phyloP scores from a whole-genome alignment of 192 early-diverging fungal genomes.

The Rhizophagus prolifer region DNA sequence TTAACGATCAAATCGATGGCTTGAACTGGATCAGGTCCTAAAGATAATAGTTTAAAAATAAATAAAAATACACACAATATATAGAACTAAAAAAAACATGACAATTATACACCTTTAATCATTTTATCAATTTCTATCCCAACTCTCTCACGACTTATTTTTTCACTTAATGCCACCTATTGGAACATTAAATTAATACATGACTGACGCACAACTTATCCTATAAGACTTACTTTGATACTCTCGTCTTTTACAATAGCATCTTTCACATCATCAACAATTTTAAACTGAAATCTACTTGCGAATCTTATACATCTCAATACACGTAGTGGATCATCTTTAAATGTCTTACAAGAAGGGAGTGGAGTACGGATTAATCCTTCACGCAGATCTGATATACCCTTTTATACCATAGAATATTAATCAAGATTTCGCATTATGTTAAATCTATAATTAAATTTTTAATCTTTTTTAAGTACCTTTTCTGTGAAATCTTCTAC shows the following conservation, averaged over 20 bases:
- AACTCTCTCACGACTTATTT: slow-evolving; percentile 91
- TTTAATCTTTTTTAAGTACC: slow-evolving; percentile 24
- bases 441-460: slow-evolving; percentile 11
- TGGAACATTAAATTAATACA: background rate
- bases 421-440: background rate
- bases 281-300: slow-evolving; percentile 77
- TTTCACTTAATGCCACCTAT: slow-evolving; percentile 63
- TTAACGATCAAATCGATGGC: slow-evolving; percentile 41
- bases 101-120: slow-evolving; percentile 53
- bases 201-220: background rate
- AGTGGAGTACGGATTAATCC: slow-evolving; percentile 90
- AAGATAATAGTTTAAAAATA: slow-evolving; percentile 8
- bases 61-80: background rate
- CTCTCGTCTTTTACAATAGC: slow-evolving; percentile 51
- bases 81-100: background rate
- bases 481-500: slow-evolving; percentile 87
- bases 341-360: slow-evolving; percentile 82
- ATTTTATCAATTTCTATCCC: slow-evolving; percentile 94
- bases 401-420: slow-evolving; percentile 34
- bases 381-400: slow-evolving; percentile 68
- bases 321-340: slow-evolving; percentile 93
- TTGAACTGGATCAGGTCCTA: slow-evolving; percentile 36
- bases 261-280: slow-evolving; percentile 65
- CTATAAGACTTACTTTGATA: slow-evolving; percentile 47
- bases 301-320: slow-evolving; percentile 94